Percentiles rank a stretch among this genome's conserved stretches.
Conservation (phyloP, 2,329 filamentous ascomycete genomes). For the Leptosphaerulina australis region DNA sequence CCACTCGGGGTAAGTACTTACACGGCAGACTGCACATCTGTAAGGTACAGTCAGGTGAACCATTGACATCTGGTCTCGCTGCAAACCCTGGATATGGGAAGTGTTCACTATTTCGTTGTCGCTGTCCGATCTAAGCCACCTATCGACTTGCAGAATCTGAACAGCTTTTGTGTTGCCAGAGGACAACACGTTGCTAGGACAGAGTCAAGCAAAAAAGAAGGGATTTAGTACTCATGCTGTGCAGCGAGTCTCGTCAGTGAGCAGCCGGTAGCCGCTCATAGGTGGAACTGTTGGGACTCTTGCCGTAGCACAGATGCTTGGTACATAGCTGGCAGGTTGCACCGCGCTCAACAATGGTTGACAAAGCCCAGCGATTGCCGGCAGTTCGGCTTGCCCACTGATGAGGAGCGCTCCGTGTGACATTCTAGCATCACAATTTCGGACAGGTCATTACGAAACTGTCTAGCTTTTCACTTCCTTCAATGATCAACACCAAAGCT, state of each 20-base stretch:
- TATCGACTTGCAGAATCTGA: constrained; percentile 33
- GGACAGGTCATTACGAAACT: constrained; percentile 11
- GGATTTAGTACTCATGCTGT: constrained; percentile 29
- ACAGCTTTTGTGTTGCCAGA: constrained; percentile 20
- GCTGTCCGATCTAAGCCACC: constrained; percentile 34
- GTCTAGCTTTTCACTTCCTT: constrained; percentile 6
- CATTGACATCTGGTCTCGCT: neutral
- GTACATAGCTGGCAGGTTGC: constrained; percentile 17
- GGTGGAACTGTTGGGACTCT: constrained; percentile 42
- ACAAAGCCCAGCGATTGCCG: constrained; percentile 22
- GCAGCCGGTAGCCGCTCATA: constrained; percentile 26
- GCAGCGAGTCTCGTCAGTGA: constrained; percentile 25
- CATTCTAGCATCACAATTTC: constrained; percentile 21
- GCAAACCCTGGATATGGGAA: constrained; percentile 2
- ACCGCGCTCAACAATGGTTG: constrained; percentile 10
- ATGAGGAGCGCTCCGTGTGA: constrained; percentile 8
- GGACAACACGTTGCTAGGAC: constrained; percentile 34
- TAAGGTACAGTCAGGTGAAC: constrained; percentile 2
- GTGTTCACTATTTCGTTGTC: neutral
- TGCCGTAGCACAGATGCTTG: constrained; percentile 32
- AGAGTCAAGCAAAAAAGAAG: constrained; percentile 19
- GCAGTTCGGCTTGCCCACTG: constrained; percentile 6
- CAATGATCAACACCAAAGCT: constrained; percentile 6
- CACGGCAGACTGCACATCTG: constrained; percentile 12
- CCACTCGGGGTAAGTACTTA: constrained; percentile 10